A percentile compares a stretch with the other conserved stretches of the same genome.
phyloP scores from a whole-genome alignment of 176 grass and related monocot species.

The Eremochloa ophiuroides region DNA sequence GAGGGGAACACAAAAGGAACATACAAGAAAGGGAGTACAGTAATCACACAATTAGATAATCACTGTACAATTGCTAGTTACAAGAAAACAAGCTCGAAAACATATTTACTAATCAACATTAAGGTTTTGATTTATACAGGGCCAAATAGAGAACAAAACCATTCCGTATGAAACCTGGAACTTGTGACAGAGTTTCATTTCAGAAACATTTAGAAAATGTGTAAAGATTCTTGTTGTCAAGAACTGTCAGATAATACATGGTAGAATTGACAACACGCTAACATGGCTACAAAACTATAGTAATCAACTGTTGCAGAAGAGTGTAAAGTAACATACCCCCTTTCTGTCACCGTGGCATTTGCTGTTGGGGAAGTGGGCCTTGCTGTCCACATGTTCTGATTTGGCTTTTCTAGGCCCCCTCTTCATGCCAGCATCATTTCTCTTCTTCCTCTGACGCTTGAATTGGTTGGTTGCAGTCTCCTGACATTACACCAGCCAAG shows the following conservation, averaged over 20 bases:
- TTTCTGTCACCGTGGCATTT: neutral
- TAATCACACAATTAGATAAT: neutral
- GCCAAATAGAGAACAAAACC: neutral
- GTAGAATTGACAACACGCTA: neutral
- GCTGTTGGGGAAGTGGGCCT: neutral
- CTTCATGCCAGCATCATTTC: slow-evolving; percentile 1
- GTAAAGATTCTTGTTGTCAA: neutral
- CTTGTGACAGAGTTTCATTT: neutral
- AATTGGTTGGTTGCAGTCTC: neutral
- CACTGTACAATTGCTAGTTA: neutral
- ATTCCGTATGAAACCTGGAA: neutral
- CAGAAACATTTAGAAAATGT: neutral
- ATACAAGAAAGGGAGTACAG: neutral
- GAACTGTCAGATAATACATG: neutral
- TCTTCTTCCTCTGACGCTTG: neutral
- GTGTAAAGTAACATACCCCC: neutral
- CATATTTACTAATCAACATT: neutral
- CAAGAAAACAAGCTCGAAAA: neutral
- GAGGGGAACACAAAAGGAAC: neutral
- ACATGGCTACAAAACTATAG: neutral
- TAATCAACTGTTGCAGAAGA: neutral
- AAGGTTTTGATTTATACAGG: neutral
- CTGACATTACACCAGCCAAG: neutral
- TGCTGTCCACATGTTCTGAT: neutral
- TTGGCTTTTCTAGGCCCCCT: neutral